Conservation (phyloP, 148 eudicot genomes). For the Camellia granthamiana region DNA sequence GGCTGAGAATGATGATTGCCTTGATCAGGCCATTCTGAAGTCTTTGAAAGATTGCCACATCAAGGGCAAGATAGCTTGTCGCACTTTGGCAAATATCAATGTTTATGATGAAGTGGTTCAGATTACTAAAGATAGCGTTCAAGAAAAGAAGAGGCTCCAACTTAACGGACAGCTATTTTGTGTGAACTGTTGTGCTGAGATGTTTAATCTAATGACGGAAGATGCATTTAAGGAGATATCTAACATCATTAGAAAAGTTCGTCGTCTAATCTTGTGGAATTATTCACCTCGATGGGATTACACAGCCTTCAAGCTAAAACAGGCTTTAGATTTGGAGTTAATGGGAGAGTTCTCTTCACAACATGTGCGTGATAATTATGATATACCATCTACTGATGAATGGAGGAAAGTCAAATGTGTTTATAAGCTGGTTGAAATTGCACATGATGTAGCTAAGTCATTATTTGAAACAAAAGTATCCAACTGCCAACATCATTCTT, state of each 20-base stretch:
- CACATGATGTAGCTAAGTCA: not conserved
- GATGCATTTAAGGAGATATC: conserved; percentile 16
- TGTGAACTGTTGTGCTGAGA: conserved; percentile 18
- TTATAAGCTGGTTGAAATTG: conserved; percentile 4
- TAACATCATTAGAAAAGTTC: conserved; percentile 15
- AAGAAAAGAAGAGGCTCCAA: conserved; percentile 11
- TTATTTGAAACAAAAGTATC: not conserved
- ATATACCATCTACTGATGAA: not conserved
- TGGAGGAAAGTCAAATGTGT: conserved; percentile 4
- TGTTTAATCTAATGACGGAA: conserved; percentile 15
- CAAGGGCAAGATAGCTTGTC: not conserved
- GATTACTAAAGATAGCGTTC: not conserved
- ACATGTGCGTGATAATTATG: no score
- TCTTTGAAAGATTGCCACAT: not conserved
- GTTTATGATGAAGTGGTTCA: not conserved
- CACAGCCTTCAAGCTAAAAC: not conserved
- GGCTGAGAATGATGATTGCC: not conserved
- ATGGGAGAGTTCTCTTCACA: conserved; percentile 3
- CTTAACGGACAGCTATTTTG: conserved; percentile 27
- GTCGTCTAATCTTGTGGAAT: not conserved
- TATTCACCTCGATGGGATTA: not conserved
- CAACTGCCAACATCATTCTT: not conserved
- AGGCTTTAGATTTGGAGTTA: conserved; percentile 15
- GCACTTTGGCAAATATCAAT: conserved; percentile 1
- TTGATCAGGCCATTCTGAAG: not conserved